phyloP scores from a whole-genome alignment of 2,329 filamentous ascomycete species.

The Phialophora tarda region DNA sequence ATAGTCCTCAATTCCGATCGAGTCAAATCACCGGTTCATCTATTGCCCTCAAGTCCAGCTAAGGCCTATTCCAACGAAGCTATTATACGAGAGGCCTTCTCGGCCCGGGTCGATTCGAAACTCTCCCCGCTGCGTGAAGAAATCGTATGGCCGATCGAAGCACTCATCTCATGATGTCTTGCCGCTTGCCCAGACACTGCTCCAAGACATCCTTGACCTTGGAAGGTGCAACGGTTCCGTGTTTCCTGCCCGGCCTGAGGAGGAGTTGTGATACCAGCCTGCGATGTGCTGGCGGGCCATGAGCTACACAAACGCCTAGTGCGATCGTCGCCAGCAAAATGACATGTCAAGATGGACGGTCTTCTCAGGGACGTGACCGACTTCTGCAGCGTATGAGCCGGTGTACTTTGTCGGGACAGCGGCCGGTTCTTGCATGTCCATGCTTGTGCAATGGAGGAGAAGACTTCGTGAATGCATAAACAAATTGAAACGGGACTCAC shows the following conservation, averaged over 20 bases:
- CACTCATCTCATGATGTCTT: background rate
- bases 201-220: background rate
- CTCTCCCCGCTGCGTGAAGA: background rate
- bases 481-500: background rate
- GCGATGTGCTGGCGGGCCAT: background rate
- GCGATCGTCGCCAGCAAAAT: background rate
- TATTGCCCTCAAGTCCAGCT: too few relatives aligned
- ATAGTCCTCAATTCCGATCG: too few relatives aligned
- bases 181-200: background rate
- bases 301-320: background rate
- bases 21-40: too few relatives aligned
- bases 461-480: background rate
- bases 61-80: too few relatives aligned
- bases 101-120: too few relatives aligned
- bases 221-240: background rate
- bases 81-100: too few relatives aligned
- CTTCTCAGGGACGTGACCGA: background rate
- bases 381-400: background rate
- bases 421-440: background rate
- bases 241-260: background rate
- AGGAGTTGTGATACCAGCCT: background rate
- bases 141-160: background rate
- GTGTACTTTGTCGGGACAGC: background rate
- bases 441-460: background rate
- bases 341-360: background rate